These are phyloP conservation scores for Penicillium goetzii DNA, from an alignment of 495 filamentous ascomycete genomes.

Conservation along the genomic window DNA sequence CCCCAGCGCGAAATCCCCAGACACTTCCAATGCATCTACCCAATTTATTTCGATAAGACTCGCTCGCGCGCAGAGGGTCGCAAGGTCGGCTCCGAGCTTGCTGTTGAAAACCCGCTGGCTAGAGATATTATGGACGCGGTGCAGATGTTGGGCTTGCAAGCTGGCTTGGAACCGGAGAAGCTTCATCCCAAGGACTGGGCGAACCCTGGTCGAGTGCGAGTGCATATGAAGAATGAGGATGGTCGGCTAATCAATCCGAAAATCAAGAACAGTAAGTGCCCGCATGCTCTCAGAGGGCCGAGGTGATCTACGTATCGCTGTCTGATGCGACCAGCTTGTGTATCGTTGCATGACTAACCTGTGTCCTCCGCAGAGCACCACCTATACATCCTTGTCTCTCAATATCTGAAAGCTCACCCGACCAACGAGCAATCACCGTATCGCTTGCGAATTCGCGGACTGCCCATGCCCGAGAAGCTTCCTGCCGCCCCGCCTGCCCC, in stretches of 20 bases:
- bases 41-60: slow-evolving; percentile 84
- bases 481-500: slow-evolving; percentile 76
- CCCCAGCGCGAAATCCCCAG: slow-evolving; percentile 63
- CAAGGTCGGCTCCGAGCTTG: slow-evolving; percentile 69
- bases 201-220: slow-evolving; percentile 88
- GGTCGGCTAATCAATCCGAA: slow-evolving; percentile 50
- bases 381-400: slow-evolving; percentile 75
- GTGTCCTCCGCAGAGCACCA: slow-evolving; percentile 66
- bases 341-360: slow-evolving; percentile 6
- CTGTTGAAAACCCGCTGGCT: slow-evolving; percentile 84
- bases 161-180: slow-evolving; percentile 88
- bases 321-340: not conserved
- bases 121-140: slow-evolving; percentile 87
- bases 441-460: slow-evolving; percentile 65
- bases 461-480: slow-evolving; percentile 67
- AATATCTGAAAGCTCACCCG: slow-evolving; percentile 75
- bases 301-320: not conserved
- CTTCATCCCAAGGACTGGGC: slow-evolving; percentile 96
- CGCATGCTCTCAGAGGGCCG: not conserved
- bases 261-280: slow-evolving; percentile 75
- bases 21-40: slow-evolving; percentile 87
- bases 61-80: slow-evolving; percentile 78
- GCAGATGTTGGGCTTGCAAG: slow-evolving; percentile 68
- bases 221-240: slow-evolving; percentile 66
- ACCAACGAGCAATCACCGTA: slow-evolving; percentile 69